Evolutionary conservation across 129 eudicot genomes (phyloP).

Genomic region (Lonicera japonica): DNA sequence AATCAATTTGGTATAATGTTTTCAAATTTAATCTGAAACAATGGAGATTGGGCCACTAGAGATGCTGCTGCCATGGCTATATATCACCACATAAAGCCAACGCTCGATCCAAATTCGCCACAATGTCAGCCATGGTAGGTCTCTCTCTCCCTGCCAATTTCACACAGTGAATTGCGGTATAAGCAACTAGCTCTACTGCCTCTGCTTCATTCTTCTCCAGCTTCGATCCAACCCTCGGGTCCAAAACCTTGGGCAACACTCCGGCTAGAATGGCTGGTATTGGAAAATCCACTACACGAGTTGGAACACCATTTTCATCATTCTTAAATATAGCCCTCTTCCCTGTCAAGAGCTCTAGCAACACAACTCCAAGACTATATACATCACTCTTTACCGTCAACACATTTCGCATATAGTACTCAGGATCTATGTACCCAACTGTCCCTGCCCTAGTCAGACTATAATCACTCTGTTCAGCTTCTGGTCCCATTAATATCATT

Average conservation of each 20-base stretch:
- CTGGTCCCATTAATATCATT: too few relatives aligned
- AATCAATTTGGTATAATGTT: too few relatives aligned
- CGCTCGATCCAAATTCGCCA: constrained; percentile 15
- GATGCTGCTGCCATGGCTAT: constrained; percentile 15
- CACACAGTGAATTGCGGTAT: constrained; percentile 8
- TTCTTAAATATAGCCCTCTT: constrained; percentile 16
- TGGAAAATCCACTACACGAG: too few relatives aligned
- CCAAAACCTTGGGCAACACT: too few relatives aligned
- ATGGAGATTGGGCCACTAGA: too few relatives aligned
- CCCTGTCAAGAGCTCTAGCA: constrained; percentile 13
- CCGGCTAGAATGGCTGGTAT: too few relatives aligned
- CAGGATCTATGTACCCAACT: constrained; percentile 20
- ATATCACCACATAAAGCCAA: constrained; percentile 13
- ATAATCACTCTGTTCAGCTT: too few relatives aligned
- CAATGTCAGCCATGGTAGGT: constrained; percentile 17
- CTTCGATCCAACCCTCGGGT: too few relatives aligned
- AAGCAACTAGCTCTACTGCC: too few relatives aligned
- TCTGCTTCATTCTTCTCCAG: too few relatives aligned
- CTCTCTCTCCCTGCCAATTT: constrained; percentile 1
- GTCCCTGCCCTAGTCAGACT: constrained; percentile 18
- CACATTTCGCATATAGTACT: constrained; percentile 16
- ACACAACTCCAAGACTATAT: too few relatives aligned
- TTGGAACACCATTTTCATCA: constrained; percentile 7
- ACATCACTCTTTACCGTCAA: constrained; percentile 15
- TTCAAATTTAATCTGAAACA: too few relatives aligned